Evolutionary conservation across 2,329 filamentous ascomycete species (phyloP).

Genomic region (Fusarium veterinarium): DNA sequence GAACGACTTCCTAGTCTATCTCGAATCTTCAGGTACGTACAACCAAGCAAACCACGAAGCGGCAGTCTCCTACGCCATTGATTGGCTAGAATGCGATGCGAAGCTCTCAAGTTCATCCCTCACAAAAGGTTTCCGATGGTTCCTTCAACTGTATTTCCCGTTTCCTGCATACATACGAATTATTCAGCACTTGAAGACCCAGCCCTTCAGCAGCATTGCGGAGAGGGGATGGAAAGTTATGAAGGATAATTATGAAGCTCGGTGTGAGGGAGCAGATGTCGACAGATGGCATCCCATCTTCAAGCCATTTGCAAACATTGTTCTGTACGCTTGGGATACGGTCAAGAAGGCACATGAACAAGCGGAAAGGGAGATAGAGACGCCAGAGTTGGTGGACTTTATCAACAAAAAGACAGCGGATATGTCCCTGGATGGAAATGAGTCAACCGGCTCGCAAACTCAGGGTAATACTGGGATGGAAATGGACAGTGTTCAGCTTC

Average conservation of each 20-base stretch:
- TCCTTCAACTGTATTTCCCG: slow-evolving; percentile 52
- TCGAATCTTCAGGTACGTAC: slow-evolving; percentile 30
- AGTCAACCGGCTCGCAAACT: fast-evolving
- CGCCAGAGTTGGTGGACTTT: background rate
- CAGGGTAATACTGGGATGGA: background rate
- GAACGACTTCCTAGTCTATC: slow-evolving; percentile 56
- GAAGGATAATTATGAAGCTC: slow-evolving; percentile 2
- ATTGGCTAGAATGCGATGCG: slow-evolving; percentile 53
- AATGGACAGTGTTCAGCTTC: background rate
- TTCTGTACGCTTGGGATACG: background rate
- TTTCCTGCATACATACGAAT: slow-evolving; percentile 56
- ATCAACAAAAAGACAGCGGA: background rate
- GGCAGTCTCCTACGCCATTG: slow-evolving; percentile 47
- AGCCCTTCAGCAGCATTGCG: background rate
- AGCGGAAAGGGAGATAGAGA: background rate
- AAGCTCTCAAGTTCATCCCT: slow-evolving; percentile 47
- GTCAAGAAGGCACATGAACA: background rate
- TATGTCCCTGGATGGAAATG: background rate
- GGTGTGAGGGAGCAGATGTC: background rate
- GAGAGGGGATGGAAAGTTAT: background rate
- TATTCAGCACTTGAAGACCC: slow-evolving; percentile 47
- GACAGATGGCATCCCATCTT: background rate
- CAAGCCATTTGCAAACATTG: background rate
- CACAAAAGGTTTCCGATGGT: slow-evolving; percentile 52
- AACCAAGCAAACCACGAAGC: slow-evolving; percentile 46